Percentiles rank a stretch among this genome's conserved stretches.
These are phyloP conservation scores for Phytophthora multivora DNA, from an alignment of 352 stramenopile genomes.

Conservation along the genomic window DNA sequence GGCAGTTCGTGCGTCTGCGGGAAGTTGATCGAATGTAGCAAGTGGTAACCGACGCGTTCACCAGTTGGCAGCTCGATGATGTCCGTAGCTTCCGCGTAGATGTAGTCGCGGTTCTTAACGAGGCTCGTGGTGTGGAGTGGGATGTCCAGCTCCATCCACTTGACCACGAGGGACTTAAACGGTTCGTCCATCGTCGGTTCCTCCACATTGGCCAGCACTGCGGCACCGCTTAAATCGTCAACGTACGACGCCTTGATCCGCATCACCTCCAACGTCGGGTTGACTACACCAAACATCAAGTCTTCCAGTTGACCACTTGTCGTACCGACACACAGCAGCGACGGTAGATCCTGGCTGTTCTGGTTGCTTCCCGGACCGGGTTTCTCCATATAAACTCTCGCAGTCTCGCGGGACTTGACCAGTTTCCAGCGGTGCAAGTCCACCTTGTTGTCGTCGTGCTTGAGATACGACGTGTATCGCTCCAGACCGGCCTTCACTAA, in stretches of 20 bases:
- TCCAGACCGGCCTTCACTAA: conserved; percentile 30
- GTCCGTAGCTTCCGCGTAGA: conserved; percentile 53
- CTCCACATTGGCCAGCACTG: conserved; percentile 43
- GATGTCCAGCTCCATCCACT: conserved; percentile 52
- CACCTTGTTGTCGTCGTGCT: conserved; percentile 34
- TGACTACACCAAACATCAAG: conserved; percentile 62
- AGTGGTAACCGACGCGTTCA: conserved; percentile 44
- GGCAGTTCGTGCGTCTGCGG: conserved; percentile 39
- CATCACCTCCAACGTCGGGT: conserved; percentile 53
- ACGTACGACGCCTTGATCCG: conserved; percentile 57
- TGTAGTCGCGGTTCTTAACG: conserved; percentile 50
- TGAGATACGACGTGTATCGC: conserved; percentile 33
- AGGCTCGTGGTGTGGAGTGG: conserved; percentile 34
- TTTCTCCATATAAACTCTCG: conserved; percentile 30
- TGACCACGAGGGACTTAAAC: conserved; percentile 61
- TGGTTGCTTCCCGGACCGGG: conserved; percentile 4
- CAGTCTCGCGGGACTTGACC: conserved; percentile 31
- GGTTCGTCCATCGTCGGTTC: conserved; percentile 45
- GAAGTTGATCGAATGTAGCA: conserved; percentile 50
- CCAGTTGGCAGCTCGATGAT: conserved; percentile 35
- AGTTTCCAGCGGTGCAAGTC: conserved; percentile 31
- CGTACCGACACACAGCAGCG: conserved; percentile 39
- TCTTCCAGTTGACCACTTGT: conserved; percentile 46
- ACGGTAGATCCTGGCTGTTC: conserved; percentile 23
- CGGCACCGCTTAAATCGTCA: conserved; percentile 48